phyloP scores from a whole-genome alignment of 2,329 filamentous ascomycete species.

The Zymoseptoria brevis region DNA sequence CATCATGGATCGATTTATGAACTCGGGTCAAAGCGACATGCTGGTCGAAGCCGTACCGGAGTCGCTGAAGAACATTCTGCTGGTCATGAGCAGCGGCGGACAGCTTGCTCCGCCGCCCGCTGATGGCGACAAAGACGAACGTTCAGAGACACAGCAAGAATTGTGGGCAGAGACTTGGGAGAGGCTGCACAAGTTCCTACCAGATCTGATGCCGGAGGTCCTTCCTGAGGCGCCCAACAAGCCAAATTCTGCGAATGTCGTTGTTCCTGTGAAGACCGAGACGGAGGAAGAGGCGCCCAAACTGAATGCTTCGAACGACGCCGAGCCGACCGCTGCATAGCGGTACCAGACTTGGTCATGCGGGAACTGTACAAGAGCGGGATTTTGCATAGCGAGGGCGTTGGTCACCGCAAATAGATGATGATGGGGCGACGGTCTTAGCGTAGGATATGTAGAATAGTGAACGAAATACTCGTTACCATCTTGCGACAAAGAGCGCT shows the following conservation, averaged over 20 bases:
- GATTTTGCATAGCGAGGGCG: background rate
- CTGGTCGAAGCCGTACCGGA: constrained; percentile 93
- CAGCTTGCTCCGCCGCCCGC: constrained; percentile 62
- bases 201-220: constrained; percentile 50
- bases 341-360: background rate
- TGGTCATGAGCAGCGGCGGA: constrained; percentile 88
- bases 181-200: constrained; percentile 53
- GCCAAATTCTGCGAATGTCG: background rate
- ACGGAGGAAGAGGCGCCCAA: background rate
- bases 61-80: constrained; percentile 87
- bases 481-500: background rate
- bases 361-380: background rate
- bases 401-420: background rate
- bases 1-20: constrained; percentile 93
- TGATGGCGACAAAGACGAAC: constrained; percentile 33
- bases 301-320: background rate
- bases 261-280: background rate
- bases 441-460: background rate
- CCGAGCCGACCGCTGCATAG: background rate
- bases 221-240: constrained; percentile 43
- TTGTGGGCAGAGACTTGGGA: constrained; percentile 56
- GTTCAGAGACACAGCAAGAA: constrained; percentile 40
- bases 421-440: background rate
- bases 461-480: background rate
- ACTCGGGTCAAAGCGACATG: constrained; percentile 68